phyloP scores from a whole-genome alignment of 495 filamentous ascomycete genomes.

The Aspergillus olivimuriae region DNA sequence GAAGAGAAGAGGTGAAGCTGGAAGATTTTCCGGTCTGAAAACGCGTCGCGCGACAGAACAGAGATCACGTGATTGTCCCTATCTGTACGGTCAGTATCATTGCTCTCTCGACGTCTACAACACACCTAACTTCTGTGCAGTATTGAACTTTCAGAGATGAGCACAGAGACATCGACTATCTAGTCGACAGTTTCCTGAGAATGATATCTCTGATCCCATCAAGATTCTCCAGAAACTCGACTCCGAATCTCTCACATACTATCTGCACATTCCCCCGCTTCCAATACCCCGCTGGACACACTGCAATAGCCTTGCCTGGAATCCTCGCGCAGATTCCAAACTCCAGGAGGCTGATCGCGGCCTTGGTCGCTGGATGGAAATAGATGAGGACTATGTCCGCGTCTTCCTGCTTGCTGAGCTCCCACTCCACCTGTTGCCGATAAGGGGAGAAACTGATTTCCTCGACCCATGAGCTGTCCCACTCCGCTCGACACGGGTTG shows the following conservation, averaged over 20 bases:
- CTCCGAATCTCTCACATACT: background rate
- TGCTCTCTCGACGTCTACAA: too few relatives aligned
- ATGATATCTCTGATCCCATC: background rate
- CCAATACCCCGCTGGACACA: conserved; percentile 45
- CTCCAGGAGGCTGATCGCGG: conserved; percentile 46
- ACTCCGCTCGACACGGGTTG: conserved; percentile 50
- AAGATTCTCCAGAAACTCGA: background rate
- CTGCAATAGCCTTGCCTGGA: conserved; percentile 43
- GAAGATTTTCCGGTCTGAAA: too few relatives aligned
- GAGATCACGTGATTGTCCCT: too few relatives aligned
- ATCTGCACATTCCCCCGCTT: background rate
- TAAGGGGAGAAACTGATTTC: conserved; percentile 38
- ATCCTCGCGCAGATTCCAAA: conserved; percentile 41
- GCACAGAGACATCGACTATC: background rate
- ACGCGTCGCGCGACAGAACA: too few relatives aligned
- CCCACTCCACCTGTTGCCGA: conserved; percentile 51
- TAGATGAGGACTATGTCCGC: conserved; percentile 52
- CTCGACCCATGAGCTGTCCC: conserved; percentile 47
- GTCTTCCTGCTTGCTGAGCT: conserved; percentile 43
- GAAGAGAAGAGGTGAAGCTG: too few relatives aligned
- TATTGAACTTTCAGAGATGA: too few relatives aligned
- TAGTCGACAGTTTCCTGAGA: background rate
- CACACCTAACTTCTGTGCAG: too few relatives aligned
- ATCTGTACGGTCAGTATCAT: too few relatives aligned
- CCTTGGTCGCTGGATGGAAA: conserved; percentile 40